Base-by-base conservation (phyloP, 2,329 filamentous ascomycete genomes). In the Triangularia setosa region DNA sequence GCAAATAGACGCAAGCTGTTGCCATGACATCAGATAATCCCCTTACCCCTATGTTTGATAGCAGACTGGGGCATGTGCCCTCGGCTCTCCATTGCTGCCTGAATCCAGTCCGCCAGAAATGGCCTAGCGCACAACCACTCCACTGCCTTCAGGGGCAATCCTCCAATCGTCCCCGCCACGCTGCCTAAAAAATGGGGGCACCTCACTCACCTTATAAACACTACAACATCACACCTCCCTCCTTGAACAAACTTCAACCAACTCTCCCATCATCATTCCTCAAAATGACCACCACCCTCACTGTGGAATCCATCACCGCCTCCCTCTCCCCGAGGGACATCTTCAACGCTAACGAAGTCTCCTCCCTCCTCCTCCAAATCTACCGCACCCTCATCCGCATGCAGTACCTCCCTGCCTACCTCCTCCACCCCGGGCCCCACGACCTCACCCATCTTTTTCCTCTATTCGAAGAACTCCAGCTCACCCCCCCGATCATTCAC, bases 361-460 rank as follows among this genome's bases (percentile, higher is more conserved):
- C 73, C 23, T 64, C 73, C 35, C 58, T 66, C 35, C 64, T 75
- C 63, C 69, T 73, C 12, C 58, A 72, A n/a, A 72, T 75, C 24
- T 75, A 74, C 61, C 62, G 65, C 9, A 74, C 71, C 7, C 69
- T 74, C 16, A 70, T 60, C 1, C 62, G 64, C 28, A 73, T 74
- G 73, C 72, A 64, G 8, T 73, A 72, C 59, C 62, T 74, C 30
- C 67, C 71, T 11, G 33, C 63, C 1, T 33, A 54, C 16, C 66
- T 64, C 65, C 69, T 73, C 60, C 21, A 65, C 12, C 40, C 61
- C 30, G 69, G 70, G 18, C 70, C 70, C 16, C 68, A 72, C 57
- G 61, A 71, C 66, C 58, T 69, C 44, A 55, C 33, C 40, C 33
- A 56, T n/a, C 63, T 69, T 11, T 24, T 67, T 12, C 64, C 67